Evolutionary conservation across 169 alveolate genomes (phyloP).

Genomic region (Plasmodium gonderi): DNA sequence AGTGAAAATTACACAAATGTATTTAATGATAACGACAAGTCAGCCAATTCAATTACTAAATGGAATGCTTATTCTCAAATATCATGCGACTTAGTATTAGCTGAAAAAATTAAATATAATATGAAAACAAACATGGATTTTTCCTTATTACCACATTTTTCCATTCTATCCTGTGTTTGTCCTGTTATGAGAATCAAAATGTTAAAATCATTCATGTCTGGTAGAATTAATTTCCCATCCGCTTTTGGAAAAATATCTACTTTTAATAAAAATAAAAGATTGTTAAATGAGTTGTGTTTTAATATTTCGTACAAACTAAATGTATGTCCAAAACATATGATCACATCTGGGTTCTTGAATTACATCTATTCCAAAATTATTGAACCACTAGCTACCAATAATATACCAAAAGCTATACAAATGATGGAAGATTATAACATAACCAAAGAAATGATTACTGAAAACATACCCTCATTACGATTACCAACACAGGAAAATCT

Average conservation of each 20-base stretch:
- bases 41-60: slow-evolving; percentile 75
- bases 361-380: slow-evolving; percentile 75
- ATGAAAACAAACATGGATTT: slow-evolving; percentile 89
- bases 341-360: slow-evolving; percentile 56
- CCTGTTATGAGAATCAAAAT: slow-evolving; percentile 83
- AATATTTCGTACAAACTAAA: slow-evolving; percentile 58
- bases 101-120: slow-evolving; percentile 87
- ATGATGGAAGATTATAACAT: slow-evolving; percentile 76
- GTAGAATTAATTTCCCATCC: slow-evolving; percentile 92
- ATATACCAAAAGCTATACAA: slow-evolving; percentile 75
- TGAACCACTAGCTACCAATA: slow-evolving; percentile 60
- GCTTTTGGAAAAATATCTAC: slow-evolving; percentile 94
- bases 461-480: slow-evolving; percentile 76
- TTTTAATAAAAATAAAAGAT: slow-evolving; percentile 90
- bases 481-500: slow-evolving; percentile 82
- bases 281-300: slow-evolving; percentile 83
- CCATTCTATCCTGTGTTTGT: slow-evolving; percentile 86
- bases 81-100: slow-evolving; percentile 81
- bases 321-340: slow-evolving; percentile 59
- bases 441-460: slow-evolving; percentile 81
- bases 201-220: slow-evolving; percentile 78
- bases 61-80: slow-evolving; percentile 77
- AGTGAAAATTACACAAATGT: slow-evolving; percentile 93
- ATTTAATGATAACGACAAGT: slow-evolving; percentile 72
- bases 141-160: slow-evolving; percentile 90